Base-by-base conservation (phyloP, 345 rosid species). In the Noccaea bulbosa region DNA sequence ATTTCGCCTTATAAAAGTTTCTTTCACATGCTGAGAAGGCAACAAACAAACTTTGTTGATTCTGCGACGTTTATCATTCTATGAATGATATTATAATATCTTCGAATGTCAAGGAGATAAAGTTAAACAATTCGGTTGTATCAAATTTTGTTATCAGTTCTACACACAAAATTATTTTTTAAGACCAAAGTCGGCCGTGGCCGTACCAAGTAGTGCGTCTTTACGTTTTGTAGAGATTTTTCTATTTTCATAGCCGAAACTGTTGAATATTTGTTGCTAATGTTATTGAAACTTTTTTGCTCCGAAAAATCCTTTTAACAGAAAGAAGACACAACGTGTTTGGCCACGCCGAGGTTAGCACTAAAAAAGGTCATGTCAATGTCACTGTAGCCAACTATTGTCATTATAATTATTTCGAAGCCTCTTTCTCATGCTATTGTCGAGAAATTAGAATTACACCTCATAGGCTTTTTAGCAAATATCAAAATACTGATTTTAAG, bases 191-290 rank as follows among this genome's bases (percentile, higher is more conserved):
- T 20, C 67, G 51, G 67, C 51, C 68, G 70, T 72, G 51, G 67
- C 51, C 68, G 70, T 72, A 64, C 50, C 65, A 73, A 73, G 66
- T 64, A 64, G 71, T 64, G 65, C 60, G 30, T 73, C 72, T 65
- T 65, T 47, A 65, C 53, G 72, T 73, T 73, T 35, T 32, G 3
- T 49, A 33, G 5, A 56, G 47, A 65, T 39, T 39, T 34, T n/a
- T 2, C 11, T 14, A 2, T 54, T 7, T 57, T 16, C n/a, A 27
- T 58, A 73, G 77, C 62, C 77, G 72, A 67, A 58, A 73, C 6
- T 32, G 43, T 66, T 73, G 77, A 73, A 57, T 49, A 38, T 57
- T 12, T 56, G 34, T 56, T 39, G 45, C 39, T 22, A 52, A 52
- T 60, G 51, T n/a, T n/a, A n/a, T n/a, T n/a, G 11, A 49, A 16